Base-by-base conservation (phyloP, 2,329 filamentous ascomycete genomes). In the Basipetospora chlamydospora region DNA sequence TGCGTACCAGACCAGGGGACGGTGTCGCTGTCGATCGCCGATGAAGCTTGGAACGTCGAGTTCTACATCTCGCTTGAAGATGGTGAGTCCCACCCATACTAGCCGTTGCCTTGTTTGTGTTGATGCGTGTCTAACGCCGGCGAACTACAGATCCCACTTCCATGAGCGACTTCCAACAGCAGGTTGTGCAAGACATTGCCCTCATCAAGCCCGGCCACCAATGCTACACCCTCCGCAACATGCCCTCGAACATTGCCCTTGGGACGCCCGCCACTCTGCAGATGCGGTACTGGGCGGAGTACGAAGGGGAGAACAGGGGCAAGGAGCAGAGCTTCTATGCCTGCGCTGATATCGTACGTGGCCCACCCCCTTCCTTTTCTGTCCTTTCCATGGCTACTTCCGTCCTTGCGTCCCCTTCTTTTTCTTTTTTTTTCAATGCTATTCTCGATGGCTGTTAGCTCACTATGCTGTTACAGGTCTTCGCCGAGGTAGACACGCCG, bases 41-140 rank as follows among this genome's bases (percentile, higher is more conserved):
- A 37, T 5, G 35, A 30, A 2, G 35, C 35, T 9, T 37, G 25
- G 18, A 37, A 37, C 28, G 35, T 37, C 21, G 35, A 26, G 20
- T 37, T 37, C 28, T 59, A 61, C 29, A 59, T 74, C 37, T 66
- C 70, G 0, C 63, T 66, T 36, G 51, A 49, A n/a, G 59, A 65
- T 39, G 52, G 67, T 69, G 48, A 37, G 58, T 44, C 22, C 8
- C n/a, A n/a, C n/a, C n/a, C n/a, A n/a, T n/a, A n/a, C n/a, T n/a
- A n/a, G n/a, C n/a, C n/a, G n/a, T n/a, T n/a, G n/a, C n/a, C n/a
- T n/a, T n/a, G n/a, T n/a, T n/a, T n/a, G n/a, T n/a, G n/a, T n/a
- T n/a, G n/a, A n/a, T n/a, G n/a, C n/a, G n/a, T n/a, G n/a, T n/a
- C n/a, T n/a, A n/a, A n/a, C n/a, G n/a, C n/a, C n/a, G n/a, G n/a